Evolutionary conservation across 306 rosid genomes (phyloP), one percentile per base, ranked within the genome.

Genomic region (Neltuma alba): DNA sequence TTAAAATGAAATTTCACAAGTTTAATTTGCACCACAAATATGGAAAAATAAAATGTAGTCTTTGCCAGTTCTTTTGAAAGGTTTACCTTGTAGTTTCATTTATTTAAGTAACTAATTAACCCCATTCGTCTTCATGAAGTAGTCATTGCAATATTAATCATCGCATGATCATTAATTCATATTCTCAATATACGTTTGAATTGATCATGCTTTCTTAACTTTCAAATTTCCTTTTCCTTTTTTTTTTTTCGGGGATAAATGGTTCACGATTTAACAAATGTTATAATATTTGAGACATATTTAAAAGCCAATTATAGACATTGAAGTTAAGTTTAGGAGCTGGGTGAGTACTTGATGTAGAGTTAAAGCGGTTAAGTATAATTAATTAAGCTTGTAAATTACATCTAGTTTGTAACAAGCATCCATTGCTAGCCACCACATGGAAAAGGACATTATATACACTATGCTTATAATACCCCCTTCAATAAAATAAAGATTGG

Each of bases 341-440:
- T n/a, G n/a, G n/a, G n/a, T n/a, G n/a, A n/a, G n/a, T n/a, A n/a
- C n/a, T n/a, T n/a, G n/a, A n/a, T n/a, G n/a, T n/a, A n/a, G n/a
- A n/a, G n/a, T n/a, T 13, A 44, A 45, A 15, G 20, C 0, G 6
- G 57, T 50, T 18, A 18, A 20, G 25, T 20, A 20, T 50, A 20
- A 50, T 18, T 66, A 66, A 66, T 66, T 36, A 36, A 66, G 42
- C 71, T 20, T 66, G 44, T 34, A 36, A 65, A 18, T 65, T 36
- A 9, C 45, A 36, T 34, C 20, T 20, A 64, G 27, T 31, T 6
- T 52, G 58, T 20, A n/a, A 60, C 31, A 60, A 60, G 15, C 12
- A 23, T 57, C 16, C 9, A 16, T 7, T 31, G 15, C 30, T 34
- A 20, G 10, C 44, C 0, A 20, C 70, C 21, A 36, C 30, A n/a